Conservation (phyloP, 2,329 filamentous ascomycete species). For the Aspergillus bombycis region DNA sequence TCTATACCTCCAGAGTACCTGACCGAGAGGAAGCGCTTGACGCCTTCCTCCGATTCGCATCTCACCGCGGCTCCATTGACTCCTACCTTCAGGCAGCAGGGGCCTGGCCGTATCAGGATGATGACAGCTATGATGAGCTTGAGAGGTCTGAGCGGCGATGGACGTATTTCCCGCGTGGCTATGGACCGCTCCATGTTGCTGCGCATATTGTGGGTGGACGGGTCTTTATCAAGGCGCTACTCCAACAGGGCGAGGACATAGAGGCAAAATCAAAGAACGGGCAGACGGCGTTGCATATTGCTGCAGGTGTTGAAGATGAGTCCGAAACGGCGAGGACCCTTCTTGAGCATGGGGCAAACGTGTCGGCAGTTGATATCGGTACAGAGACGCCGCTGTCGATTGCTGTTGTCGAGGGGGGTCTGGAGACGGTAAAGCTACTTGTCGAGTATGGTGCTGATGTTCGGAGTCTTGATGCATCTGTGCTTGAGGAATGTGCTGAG, state of each 20-base stretch:
- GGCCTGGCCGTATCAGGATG: neutral
- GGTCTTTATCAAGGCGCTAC: neutral
- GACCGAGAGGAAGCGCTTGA: neutral
- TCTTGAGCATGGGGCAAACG: neutral
- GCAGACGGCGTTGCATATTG: neutral
- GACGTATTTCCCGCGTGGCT: neutral
- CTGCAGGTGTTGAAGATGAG: neutral
- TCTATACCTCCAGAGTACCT: neutral
- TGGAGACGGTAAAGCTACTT: neutral
- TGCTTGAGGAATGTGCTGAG: neutral
- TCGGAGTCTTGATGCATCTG: neutral
- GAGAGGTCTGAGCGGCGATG: neutral
- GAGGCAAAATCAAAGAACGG: neutral
- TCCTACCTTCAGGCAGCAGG: slow-evolving; percentile 1
- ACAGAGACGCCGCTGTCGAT: neutral
- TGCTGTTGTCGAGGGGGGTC: neutral
- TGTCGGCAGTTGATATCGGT: neutral
- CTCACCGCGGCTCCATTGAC: neutral
- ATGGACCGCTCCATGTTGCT: neutral
- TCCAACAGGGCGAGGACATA: neutral
- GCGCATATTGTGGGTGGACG: neutral
- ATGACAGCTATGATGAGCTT: neutral
- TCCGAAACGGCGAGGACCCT: neutral
- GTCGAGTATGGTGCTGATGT: neutral
- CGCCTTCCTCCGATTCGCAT: neutral